Base-by-base conservation (phyloP, 768 basidiomycete genomes). In the Hypsizygus marmoreus region DNA sequence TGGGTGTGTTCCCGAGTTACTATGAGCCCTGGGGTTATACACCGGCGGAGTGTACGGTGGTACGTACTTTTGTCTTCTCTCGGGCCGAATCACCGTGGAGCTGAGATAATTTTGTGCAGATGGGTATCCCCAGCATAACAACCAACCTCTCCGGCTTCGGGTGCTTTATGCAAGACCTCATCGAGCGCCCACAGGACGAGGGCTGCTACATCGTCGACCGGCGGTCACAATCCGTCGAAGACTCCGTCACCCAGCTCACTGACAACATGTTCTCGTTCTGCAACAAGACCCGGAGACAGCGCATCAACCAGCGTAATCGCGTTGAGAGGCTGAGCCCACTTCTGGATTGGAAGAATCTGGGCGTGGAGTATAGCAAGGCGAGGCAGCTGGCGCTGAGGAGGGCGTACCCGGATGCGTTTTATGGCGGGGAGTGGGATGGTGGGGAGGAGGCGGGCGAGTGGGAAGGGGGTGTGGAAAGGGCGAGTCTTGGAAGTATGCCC, bases 131-230 rank as follows among this genome's bases (percentile, higher is more conserved):
- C 0, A 91, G 88, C 25, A 84, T 98, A 40, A 98, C 97, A 11
- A 99, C 97, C 40, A 99, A 99, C 71, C 75, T 99, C 23, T 97
- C 94, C 13, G 97, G 97, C 29, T 98, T 98, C 54, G 97, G 97
- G 5, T 93, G 90, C 64, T 97, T 97, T 75, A 95, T 98, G 91
- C 92, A 95, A 66, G 97, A 99, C 62, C 76, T 98, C 19, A 94
- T 99, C 55, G 95, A 99, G 54, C 81, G 83, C 11, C 93, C 95
- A 0, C 82, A 92, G 50, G 94, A 95, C 43, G 95, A 97, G 66
- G 94, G 94, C 0, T 92, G 91, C 72, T 97, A 97, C 67, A 97
- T 98, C 63, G 85, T 98, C 55, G 95, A 98, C 63, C 81, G 97
- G 30, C 83, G 95, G 40, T 79, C 80, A 69, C 84, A 92, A 61